These are phyloP conservation scores for Ganoderma boninense DNA, from an alignment of 1,284 basidiomycete genomes.

Conservation along the genomic window DNA sequence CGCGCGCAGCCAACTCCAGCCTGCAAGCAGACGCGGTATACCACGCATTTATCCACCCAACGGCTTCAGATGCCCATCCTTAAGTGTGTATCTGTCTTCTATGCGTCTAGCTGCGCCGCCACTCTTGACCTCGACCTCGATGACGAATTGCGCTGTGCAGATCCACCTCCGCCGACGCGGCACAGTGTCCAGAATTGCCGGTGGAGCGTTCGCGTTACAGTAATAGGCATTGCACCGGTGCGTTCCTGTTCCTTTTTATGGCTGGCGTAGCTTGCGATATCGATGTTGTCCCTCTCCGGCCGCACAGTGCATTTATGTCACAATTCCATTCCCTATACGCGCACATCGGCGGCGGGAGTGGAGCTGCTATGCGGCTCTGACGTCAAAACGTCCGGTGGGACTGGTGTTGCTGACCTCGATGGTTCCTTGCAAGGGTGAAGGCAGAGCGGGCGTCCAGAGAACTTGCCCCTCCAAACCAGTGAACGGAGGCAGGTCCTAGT, in stretches of 20 bases:
- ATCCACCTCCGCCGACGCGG: not conserved
- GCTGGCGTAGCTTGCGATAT: not conserved
- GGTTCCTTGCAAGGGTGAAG: slow-evolving; percentile 5
- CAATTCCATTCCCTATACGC: slow-evolving; percentile 21
- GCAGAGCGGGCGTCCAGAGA: not conserved
- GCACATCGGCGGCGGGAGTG: slow-evolving; percentile 8
- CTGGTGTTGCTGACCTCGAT: not conserved
- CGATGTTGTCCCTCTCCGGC: not conserved
- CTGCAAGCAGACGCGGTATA: too few relatives aligned
- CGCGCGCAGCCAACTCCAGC: too few relatives aligned
- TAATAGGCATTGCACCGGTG: slow-evolving; percentile 32
- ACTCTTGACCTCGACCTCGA: not conserved
- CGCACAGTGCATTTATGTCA: slow-evolving; percentile 8
- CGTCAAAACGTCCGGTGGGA: not conserved
- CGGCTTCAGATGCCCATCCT: not conserved
- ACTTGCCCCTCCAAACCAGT: not conserved
- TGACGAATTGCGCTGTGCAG: not conserved
- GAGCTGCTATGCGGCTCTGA: not conserved
- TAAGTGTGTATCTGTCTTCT: too few relatives aligned
- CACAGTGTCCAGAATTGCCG: slow-evolving; percentile 6
- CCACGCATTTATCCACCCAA: too few relatives aligned
- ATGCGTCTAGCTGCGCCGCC: too few relatives aligned
- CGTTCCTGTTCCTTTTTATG: not conserved
- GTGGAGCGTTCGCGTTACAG: slow-evolving; percentile 34
- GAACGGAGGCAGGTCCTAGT: slow-evolving; percentile 17